Conservation (phyloP, 768 basidiomycete species). For the Astraeus odoratus region DNA sequence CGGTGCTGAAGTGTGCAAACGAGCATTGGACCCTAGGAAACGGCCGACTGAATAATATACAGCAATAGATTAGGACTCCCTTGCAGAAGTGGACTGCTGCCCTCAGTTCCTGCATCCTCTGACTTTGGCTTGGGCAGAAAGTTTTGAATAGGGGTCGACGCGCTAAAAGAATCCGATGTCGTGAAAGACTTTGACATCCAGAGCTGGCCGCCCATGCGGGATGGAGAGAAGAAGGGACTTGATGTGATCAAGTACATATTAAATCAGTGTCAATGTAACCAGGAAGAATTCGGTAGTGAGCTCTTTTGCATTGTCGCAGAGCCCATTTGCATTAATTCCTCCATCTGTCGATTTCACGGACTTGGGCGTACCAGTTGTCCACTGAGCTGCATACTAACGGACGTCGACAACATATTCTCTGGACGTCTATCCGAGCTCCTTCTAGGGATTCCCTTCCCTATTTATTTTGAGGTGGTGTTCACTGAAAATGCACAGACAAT, state of each 20-base stretch:
- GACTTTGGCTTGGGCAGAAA: not conserved
- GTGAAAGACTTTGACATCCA: slow-evolving; percentile 29
- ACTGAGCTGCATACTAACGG: slow-evolving; percentile 27
- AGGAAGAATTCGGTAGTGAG: slow-evolving; percentile 38
- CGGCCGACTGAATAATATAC: slow-evolving; percentile 31
- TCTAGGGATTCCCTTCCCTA: slow-evolving; percentile 11
- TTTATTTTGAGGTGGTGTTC: slow-evolving; percentile 32
- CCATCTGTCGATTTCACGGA: slow-evolving; percentile 45
- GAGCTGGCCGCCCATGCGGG: slow-evolving; percentile 21
- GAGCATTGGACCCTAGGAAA: slow-evolving; percentile 30
- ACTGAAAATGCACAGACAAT: slow-evolving; percentile 44
- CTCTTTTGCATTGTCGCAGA: slow-evolving; percentile 49
- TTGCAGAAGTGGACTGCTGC: no score
- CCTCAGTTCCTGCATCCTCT: slow-evolving; percentile 5
- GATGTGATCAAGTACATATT: slow-evolving; percentile 28
- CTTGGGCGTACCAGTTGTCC: slow-evolving; percentile 34
- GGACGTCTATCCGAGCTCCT: slow-evolving; percentile 10
- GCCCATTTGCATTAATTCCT: slow-evolving; percentile 56
- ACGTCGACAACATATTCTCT: not conserved
- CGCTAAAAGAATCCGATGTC: slow-evolving; percentile 34
- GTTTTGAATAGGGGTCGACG: slow-evolving; percentile 20
- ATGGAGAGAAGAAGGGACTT: slow-evolving; percentile 24
- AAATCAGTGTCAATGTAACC: slow-evolving; percentile 11
- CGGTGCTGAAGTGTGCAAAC: slow-evolving; percentile 25
- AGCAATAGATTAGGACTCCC: slow-evolving; percentile 32